Evolutionary conservation across 805 yeast genomes (phyloP).

Genomic region (Schizosaccharomyces japonicus): DNA sequence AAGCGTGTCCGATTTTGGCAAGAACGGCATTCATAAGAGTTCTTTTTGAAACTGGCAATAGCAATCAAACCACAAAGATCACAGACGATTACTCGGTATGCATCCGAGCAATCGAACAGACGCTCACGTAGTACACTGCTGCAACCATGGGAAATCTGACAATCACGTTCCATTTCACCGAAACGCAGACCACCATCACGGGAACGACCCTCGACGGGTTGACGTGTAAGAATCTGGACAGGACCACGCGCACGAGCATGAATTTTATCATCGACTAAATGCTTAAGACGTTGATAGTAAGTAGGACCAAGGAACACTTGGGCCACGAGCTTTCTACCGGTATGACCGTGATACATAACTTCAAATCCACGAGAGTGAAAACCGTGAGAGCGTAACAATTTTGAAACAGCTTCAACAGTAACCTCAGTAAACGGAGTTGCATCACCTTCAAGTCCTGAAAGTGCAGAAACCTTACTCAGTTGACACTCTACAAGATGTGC

Average conservation of each 20-base stretch:
- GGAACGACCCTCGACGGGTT: slow-evolving; percentile 97
- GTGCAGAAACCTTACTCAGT: slow-evolving; percentile 77
- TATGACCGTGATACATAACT: slow-evolving; percentile 95
- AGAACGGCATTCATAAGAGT: slow-evolving; percentile 93
- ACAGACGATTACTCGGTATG: slow-evolving; percentile 92
- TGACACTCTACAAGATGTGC: slow-evolving; percentile 98
- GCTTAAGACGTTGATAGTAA: slow-evolving; percentile 92
- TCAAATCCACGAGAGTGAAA: slow-evolving; percentile 97
- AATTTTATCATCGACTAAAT: slow-evolving; percentile 97
- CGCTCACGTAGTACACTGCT: slow-evolving; percentile 95
- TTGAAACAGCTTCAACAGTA: slow-evolving; percentile 90
- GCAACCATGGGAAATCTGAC: slow-evolving; percentile 90
- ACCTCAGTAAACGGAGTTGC: slow-evolving; percentile 98
- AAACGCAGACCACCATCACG: slow-evolving; percentile 97
- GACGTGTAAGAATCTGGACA: slow-evolving; percentile 89
- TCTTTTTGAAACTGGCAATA: slow-evolving; percentile 88
- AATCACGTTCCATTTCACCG: slow-evolving; percentile 99
- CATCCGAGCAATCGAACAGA: slow-evolving; percentile 96
- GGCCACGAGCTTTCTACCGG: slow-evolving; percentile 93
- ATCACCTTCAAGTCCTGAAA: slow-evolving; percentile 94
- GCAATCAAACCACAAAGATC: slow-evolving; percentile 99
- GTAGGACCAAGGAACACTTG: slow-evolving; percentile 99
- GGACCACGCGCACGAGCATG: slow-evolving; percentile 99
- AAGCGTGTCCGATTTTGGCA: slow-evolving; percentile 96
- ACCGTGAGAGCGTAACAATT: slow-evolving; percentile 77